Evolutionary conservation across 495 filamentous ascomycete species (phyloP).

Genomic region (Bathelium albidoporum): DNA sequence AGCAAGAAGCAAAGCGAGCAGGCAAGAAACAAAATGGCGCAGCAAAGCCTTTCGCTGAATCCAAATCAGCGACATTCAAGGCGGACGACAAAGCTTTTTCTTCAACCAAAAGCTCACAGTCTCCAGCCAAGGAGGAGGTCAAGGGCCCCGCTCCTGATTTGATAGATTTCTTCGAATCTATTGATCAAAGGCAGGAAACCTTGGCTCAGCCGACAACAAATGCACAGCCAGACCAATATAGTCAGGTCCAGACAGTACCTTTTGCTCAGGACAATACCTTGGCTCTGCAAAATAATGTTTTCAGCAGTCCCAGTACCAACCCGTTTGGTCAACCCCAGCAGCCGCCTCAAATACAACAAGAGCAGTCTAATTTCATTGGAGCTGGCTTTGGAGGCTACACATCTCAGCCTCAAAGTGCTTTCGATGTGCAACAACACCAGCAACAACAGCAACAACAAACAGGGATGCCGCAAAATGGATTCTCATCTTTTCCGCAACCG

Average conservation of each 20-base stretch:
- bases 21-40: constrained; percentile 34
- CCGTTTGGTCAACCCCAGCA: constrained; percentile 46
- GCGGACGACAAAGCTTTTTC: constrained; percentile 22
- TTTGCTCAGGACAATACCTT: constrained; percentile 32
- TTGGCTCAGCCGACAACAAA: constrained; percentile 40
- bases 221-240: constrained; percentile 17
- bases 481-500: constrained; percentile 39
- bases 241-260: constrained; percentile 35
- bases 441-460: constrained; percentile 46
- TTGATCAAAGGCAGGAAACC: constrained; percentile 80
- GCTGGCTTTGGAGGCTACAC: constrained; percentile 83
- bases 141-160: constrained; percentile 68
- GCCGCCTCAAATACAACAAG: constrained; percentile 25
- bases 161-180: constrained; percentile 98
- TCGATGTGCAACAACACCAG: constrained; percentile 24
- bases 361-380: constrained; percentile 50
- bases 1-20: constrained; percentile 69
- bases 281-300: constrained; percentile 22
- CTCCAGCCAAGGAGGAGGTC: constrained; percentile 32
- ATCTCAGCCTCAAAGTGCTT: constrained; percentile 43
- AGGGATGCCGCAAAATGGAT: constrained; percentile 30
- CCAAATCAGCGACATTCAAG: constrained; percentile 22
- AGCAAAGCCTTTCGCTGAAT: constrained; percentile 20
- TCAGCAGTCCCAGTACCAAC: constrained; percentile 31
- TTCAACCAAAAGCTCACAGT: constrained; percentile 14